Evolutionary conservation across 768 basidiomycete species (phyloP), one percentile per base, ranked within the genome.

Genomic region (Pseudohyphozyma bogoriensis): DNA sequence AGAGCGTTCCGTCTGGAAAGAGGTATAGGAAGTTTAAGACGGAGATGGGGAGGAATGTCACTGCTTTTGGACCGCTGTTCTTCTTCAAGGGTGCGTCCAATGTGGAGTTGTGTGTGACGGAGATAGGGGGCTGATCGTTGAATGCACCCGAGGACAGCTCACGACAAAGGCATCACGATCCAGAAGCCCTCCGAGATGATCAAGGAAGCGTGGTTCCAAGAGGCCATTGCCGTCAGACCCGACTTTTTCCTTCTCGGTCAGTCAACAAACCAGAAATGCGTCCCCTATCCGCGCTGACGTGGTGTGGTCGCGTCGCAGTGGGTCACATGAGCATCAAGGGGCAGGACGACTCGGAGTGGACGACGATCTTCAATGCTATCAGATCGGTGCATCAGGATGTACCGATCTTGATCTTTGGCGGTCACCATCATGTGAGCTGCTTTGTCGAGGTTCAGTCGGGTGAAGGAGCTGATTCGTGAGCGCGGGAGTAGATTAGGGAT

Each of bases 361-460:
- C 82, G 9, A 67, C 78, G 20, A 82, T 92, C 7, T 84, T 85
- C 70, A 75, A 84, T 56, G 84, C 86, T 2, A 78, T 93, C 58
- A 83, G 89, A 32, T 76, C 77, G 10, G 76, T 84, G 2, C 89
- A 90, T 71, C 79, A 84, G 0, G 70, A 72, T n/a, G 85, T 85
- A 0, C 90, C 89, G 0, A 86, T 93, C 58, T 68, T 88, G 56
- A 85, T 91, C 67, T 83, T 92, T 46, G 90, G 90, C 62, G 85
- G 84, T 77, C 69, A 60, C 71, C 66, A 64, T 20, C 69, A 70
- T 53, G 61, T 69, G 24, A n/a, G 51, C 36, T 15, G 9, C 33
- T 12, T 7, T 20, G 24, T 12, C 10, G n/a, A n/a, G n/a, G n/a
- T n/a, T n/a, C n/a, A n/a, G n/a, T n/a, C n/a, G n/a, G n/a, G n/a